These are phyloP conservation scores for Tricholoma sp. DNA, from an alignment of 768 basidiomycete species.

Conservation along the genomic window DNA sequence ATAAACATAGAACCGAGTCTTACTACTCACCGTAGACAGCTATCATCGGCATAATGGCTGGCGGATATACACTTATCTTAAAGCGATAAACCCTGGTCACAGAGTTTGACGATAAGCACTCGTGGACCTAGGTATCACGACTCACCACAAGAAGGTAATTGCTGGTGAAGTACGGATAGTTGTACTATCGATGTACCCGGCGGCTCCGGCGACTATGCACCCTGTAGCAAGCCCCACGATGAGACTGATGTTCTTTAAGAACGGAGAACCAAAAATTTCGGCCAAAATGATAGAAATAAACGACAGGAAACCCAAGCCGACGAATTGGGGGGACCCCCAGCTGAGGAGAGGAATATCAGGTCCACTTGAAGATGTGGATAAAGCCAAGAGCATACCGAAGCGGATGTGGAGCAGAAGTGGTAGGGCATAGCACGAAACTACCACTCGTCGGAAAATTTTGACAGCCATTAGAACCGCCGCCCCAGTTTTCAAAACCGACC, in stretches of 20 bases:
- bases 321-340: conserved; percentile 81
- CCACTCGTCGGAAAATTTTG: conserved; percentile 53
- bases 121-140: conserved; percentile 2
- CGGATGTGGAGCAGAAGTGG: conserved; percentile 62
- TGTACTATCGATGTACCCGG: conserved; percentile 70
- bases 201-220: conserved; percentile 75
- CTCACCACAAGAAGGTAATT: conserved; percentile 76
- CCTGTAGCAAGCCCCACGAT: conserved; percentile 74
- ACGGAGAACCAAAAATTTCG: conserved; percentile 81
- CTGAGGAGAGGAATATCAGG: conserved; percentile 20
- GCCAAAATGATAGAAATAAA: conserved; percentile 74
- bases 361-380: not conserved
- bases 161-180: conserved; percentile 64
- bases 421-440: conserved; percentile 69
- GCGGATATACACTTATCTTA: conserved; percentile 71
- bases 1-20: not conserved
- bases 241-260: conserved; percentile 76
- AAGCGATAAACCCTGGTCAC: conserved; percentile 62
- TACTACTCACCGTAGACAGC: conserved; percentile 28
- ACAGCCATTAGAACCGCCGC: conserved; percentile 77
- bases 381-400: conserved; percentile 40
- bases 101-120: not conserved
- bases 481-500: conserved; percentile 79
- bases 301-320: conserved; percentile 82
- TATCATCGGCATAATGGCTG: conserved; percentile 49